Base-by-base conservation (phyloP, 768 basidiomycete genomes). In the Cytidiella melzeri region DNA sequence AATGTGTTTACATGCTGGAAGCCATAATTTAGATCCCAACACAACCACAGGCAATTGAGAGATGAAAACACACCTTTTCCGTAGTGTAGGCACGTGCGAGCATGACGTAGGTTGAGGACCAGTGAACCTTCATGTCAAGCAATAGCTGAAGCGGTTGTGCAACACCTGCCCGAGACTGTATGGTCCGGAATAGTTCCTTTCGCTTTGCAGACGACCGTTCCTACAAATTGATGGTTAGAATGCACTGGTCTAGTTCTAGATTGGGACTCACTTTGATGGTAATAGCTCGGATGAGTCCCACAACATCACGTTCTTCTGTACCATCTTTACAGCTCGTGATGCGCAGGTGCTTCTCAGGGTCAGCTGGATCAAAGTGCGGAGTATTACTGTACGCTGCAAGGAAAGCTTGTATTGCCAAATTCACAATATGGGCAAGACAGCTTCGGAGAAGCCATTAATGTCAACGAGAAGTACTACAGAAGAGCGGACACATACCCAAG, bases 101-200 rank as follows among this genome's bases (percentile, higher is more conserved):
- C 67, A 69, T 67, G 10, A 61, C 41, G 46, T 57, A 67, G 0
- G 61, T 67, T 1, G 64, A 68, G 0, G 61, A 69, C 66, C 69
- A 70, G 5, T 59, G 43, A 5, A 67, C 61, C 4, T 50, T 52
- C 65, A 67, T 66, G 47, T 68, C 61, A 15, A 66, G 41, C 5
- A 67, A 30, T 1, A 67, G 57, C 10, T 55, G 43, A 1, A 43
- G 27, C 15, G 56, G 47, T 34, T 24, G 28, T 20, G 15, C 24
- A 1, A 53, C 34, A 7, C 41, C 43, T 5, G 19, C 36, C 3
- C 26, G 10, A 7, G 11, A 18, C 42, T 64, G 64, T 7, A 66
- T 44, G 2, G 43, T 24, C 11, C 15, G 25, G 48, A 61, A 64
- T 0, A 57, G 34, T 28, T 60, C 54, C 46, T 67, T 64, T 12